Base-by-base conservation (phyloP, 2,329 filamentous ascomycete genomes). In the Diaporthe velutina region DNA sequence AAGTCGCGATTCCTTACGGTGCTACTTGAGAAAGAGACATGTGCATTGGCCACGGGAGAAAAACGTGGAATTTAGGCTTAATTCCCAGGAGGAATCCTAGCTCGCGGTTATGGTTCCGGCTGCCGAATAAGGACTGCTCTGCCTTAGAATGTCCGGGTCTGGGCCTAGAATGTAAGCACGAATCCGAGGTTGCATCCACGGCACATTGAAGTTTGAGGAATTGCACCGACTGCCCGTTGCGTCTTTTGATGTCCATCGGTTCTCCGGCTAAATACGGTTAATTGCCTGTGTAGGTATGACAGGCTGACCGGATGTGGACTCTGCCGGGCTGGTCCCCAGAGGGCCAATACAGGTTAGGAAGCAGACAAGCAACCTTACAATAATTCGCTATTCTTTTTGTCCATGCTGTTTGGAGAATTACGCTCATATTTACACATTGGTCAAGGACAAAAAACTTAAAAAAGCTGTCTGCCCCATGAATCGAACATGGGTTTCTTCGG, bases 401-500 rank as follows among this genome's bases (percentile, higher is more conserved):
- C n/a, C n/a, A n/a, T n/a, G 2, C 9, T n/a, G 2, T 28, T 4
- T 40, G 10, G 4, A 42, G 17, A 7, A 42, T 42, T 25, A 10
- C n/a, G n/a, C n/a, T n/a, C n/a, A n/a, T n/a, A n/a, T n/a, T n/a
- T n/a, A n/a, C n/a, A n/a, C n/a, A n/a, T n/a, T n/a, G n/a, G n/a
- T n/a, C n/a, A n/a, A n/a, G n/a, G n/a, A n/a, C 35, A 66, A 50
- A 25, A 4, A 5, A 12, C n/a, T n/a, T n/a, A n/a, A 45, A 70
- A 54, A 52, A 28, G 0, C 4, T 72, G 70, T 72, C 70, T 72
- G 70, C 70, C 70, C 70, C 70, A 72, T 72, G 70, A 72, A 72
- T 72, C 70, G 70, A 72, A 72, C 70, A 72, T 72, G 70, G 70
- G 70, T 72, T 45, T 72, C 70, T 61, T 72, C 70, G 70, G 57